A percentile compares a stretch with the other conserved stretches of the same genome.
phyloP scores from a whole-genome alignment of 495 filamentous ascomycete species.

The Pyrenula massariospora region DNA sequence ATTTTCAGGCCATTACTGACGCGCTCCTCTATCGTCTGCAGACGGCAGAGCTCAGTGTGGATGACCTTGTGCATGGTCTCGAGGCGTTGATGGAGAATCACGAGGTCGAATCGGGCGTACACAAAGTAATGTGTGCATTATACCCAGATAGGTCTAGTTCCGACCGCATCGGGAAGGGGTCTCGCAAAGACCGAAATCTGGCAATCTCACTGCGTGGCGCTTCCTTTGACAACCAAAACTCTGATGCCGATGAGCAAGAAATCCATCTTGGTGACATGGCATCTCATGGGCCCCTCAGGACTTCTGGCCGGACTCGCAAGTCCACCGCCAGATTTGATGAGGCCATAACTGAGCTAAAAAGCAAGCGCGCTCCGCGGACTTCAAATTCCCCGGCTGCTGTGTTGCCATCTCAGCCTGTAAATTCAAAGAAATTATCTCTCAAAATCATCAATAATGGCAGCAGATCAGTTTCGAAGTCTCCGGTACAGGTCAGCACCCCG shows the following conservation, averaged over 20 bases:
- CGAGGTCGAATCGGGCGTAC: neutral
- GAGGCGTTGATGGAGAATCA: neutral
- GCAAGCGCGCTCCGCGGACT: neutral
- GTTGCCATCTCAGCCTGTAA: neutral
- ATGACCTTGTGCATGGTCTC: neutral
- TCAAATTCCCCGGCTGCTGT: neutral
- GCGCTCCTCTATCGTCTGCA: neutral
- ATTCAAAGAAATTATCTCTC: neutral
- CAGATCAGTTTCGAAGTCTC: neutral
- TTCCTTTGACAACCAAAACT: neutral
- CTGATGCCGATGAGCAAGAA: neutral
- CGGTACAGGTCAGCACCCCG: neutral
- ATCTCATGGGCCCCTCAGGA: neutral
- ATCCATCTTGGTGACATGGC: neutral
- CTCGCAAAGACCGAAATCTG: neutral
- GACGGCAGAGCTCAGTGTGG: neutral
- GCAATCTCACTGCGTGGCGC: neutral
- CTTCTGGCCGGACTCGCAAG: neutral
- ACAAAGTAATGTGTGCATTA: neutral
- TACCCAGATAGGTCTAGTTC: neutral
- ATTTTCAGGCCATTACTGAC: neutral
- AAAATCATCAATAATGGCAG: neutral
- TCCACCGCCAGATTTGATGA: neutral
- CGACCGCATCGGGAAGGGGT: neutral
- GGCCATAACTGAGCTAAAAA: neutral